Base-by-base conservation (phyloP, 208 protist species). In the Spongospora subterranea region DNA sequence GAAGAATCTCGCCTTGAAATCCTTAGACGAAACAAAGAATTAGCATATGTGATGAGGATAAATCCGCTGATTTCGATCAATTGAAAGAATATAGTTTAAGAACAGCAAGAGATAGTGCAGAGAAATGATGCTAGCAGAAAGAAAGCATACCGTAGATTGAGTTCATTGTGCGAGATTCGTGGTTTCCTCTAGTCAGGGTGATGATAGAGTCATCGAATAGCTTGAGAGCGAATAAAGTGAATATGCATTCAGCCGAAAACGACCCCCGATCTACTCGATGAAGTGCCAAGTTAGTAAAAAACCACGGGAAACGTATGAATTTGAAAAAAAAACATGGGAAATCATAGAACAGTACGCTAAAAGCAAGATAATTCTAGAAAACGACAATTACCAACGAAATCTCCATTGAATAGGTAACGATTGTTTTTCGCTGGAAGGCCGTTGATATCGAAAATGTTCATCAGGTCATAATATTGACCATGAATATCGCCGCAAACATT, bases 151-250 rank as follows among this genome's bases (percentile, higher is more conserved):
- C 89, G 50, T 91, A 91, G 89, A 91, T 91, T 29, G 40, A 76
- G 60, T 91, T 91, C 89, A 91, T 91, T 1, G 60, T 91, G 40
- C 54, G 60, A 29, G 89, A 82, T 76, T 91, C 89, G 89, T 91
- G 89, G 90, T 91, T 91, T 0, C 89, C 89, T 89, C 46, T 11
- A 38, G 32, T 89, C 50, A 50, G 38, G 11, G 13, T 46, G 11
- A 89, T n/a, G 38, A 65, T 66, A 46, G 6, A 39, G 11, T 6
- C 11, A 43, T 82, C 71, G 35, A 43, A 13, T 40, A 82, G 17
- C 71, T 82, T 82, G 11, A 6, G n/a, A 20, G 71, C 71, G 71
- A 82, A 82, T 35, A 82, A n/a, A 6, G 71, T 39, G 6, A 82
- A 82, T 20, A 35, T 35, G 35, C 71, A 82, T 82, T 82, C 71